Evolutionary conservation across 805 yeast genomes (phyloP), one percentile per base, ranked within the genome.

Genomic region (Schwanniomyces polymorphus): DNA sequence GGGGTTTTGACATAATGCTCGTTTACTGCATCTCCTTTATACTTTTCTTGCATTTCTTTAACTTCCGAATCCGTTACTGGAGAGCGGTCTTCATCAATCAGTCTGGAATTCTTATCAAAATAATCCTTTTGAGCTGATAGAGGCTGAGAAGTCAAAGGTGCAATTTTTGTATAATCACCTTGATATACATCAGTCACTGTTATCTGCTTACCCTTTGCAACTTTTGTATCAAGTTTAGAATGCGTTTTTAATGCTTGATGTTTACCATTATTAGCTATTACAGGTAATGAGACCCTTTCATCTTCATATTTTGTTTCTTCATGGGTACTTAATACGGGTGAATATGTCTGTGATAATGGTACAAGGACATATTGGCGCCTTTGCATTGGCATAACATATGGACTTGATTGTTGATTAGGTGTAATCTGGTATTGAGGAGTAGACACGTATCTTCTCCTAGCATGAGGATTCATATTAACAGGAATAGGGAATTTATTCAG

Each of bases 121-220:
- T 59, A 65, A 43, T 68, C 75, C 18, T 68, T 59, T 54, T 78
- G 81, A 0, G 83, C 76, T 35, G 78, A 70, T 8, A 78, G 61
- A 4, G 84, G 83, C 55, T 79, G 84, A 12, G 81, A 75, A 23
- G 64, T 63, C 35, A 76, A 54, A 9, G 83, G 84, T 0, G 83
- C 83, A 17, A 65, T 69, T 48, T 72, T 68, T 14, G 74, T 61
- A 37, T 66, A 65, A 48, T 76, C 79, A 2, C 76, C 78, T 45
- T 68, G 70, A 52, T 75, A 79, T 2, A 79, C 80, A 55, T 79
- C 84, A 4, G 79, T 70, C 1, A 77, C 81, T 39, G 70, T 26
- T 3, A 37, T 42, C 3, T 26, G 39, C n/a, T 29, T 14, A 7
- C 35, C 43, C 12, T 40, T 44, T 10, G 33, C 4, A 5, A 21